Evolutionary conservation across 2,329 filamentous ascomycete genomes (phyloP), one percentile per base, ranked within the genome.

Genomic region (Septoria petroselini): DNA sequence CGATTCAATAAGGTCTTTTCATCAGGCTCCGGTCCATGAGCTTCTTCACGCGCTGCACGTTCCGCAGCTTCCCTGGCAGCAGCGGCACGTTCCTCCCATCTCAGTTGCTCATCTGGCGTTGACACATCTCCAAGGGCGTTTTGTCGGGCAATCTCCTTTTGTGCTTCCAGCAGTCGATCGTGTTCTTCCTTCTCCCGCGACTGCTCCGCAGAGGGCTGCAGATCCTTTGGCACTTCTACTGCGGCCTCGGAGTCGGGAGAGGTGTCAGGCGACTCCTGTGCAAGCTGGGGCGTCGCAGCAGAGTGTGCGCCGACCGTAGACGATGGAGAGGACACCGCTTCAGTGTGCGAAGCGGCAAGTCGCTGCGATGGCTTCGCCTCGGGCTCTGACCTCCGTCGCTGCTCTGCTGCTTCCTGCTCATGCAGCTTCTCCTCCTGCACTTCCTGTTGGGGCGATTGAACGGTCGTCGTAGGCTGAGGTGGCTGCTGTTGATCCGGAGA

Each of bases 281-380:
- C 79, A 31, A 83, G 76, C 29, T 78, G 79, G 1, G 88, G 85
- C 0, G 88, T 93, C 17, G 84, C 82, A 47, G 83, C 83, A 35
- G 86, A 90, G 60, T 84, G 83, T 1, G 83, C 79, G 25, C 76
- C 82, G 47, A 80, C 72, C 1, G 85, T 90, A 4, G 88, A 91
- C 7, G 74, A 79, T 18, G 80, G 79, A 9, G 73, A 77, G 8
- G 75, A 76, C 6, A 69, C 67, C 7, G 58, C 41, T 39, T 67
- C 65, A 15, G 42, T 48, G 25, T 54, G 56, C 1, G 55, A 48
- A 21, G 53, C 52, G 27, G 41, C 27, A 17, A 53, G 55, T 35
- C 50, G 71, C 39, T 25, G 29, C 5, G 33, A 69, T 51, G 45
- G 67, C 59, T 59, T 57, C 62, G 46, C 39, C 12, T 69, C 70